Evolutionary conservation across 2,329 filamentous ascomycete species (phyloP), one percentile per base, ranked within the genome.

Genomic region (Ophiocordyceps polyrhachis-furcata): DNA sequence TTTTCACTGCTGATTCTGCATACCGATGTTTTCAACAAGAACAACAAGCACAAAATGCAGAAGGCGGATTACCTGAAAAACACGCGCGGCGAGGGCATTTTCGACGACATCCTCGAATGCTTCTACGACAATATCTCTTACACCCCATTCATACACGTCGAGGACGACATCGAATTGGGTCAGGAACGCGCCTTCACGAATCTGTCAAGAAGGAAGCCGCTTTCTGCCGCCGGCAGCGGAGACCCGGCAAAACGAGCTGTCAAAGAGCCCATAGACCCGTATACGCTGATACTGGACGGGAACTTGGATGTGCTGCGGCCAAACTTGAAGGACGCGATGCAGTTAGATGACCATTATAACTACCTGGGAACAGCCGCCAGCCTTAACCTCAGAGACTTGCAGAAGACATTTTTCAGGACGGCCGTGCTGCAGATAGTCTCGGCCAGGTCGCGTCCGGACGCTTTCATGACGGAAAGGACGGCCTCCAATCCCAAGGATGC

Each of bases 11-110:
- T 98, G 48, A 95, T 98, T 52, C 69, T 98, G 31, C 91, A 98
- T 55, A 96, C 91, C 0, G 91, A 98, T 58, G 85, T 93, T n/a
- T 96, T 96, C 75, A 98, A 98, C 69, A 94, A 93, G 64, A 98
- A 96, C 67, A 96, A 96, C 66, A 96, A 96, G 65, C 76, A 91
- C 61, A 98, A 98, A 63, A 98, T 98, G 91, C 87, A 93, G 57
- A 93, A 93, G 58, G 66, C 74, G 1, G 91, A 96, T 56, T 98
- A 98, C 62, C 72, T 96, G 53, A 95, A 93, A 62, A 96, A 96
- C 58, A 93, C 88, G 0, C 79, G 79, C 20, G 87, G 84, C 3
- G 88, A 96, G 58, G 86, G 86, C 14, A 83, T 96, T n/a, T 84
- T 83, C 44, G 84, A 93, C 51, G 89, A 96, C 51, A 83, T 96